Evolutionary conservation across 352 stramenopile genomes (phyloP).

Genomic region (Globisporangium middletonii): DNA sequence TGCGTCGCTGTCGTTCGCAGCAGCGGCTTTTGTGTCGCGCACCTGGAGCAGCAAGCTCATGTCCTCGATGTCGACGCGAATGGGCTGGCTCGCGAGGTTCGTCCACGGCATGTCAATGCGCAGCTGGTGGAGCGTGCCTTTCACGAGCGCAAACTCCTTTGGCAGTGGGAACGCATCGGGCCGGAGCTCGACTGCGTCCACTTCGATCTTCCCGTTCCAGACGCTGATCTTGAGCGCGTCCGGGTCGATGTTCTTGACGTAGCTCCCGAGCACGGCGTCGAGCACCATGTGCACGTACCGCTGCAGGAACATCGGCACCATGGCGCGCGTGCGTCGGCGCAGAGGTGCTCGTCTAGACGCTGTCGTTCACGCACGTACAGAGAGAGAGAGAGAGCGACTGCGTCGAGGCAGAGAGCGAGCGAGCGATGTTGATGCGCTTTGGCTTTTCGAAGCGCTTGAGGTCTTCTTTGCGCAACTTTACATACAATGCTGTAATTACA

Average conservation of each 20-base stretch:
- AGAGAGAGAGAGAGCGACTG: too few relatives aligned
- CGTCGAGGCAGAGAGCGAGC: too few relatives aligned
- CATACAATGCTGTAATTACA: too few relatives aligned
- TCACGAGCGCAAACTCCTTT: slow-evolving; percentile 61
- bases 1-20: slow-evolving; percentile 2
- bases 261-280: slow-evolving; percentile 75
- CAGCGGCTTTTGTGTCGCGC: slow-evolving; percentile 20
- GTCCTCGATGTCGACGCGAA: slow-evolving; percentile 72
- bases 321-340: not conserved
- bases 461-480: too few relatives aligned
- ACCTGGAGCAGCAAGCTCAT: slow-evolving; percentile 68
- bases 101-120: slow-evolving; percentile 73
- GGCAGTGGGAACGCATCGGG: slow-evolving; percentile 64
- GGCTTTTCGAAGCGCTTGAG: too few relatives aligned
- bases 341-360: too few relatives aligned
- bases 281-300: slow-evolving; percentile 81
- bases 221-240: slow-evolving; percentile 79
- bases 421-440: too few relatives aligned
- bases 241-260: slow-evolving; percentile 87
- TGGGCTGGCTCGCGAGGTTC: slow-evolving; percentile 65
- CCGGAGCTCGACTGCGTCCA: slow-evolving; percentile 75
- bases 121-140: slow-evolving; percentile 69
- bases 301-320: slow-evolving; percentile 63
- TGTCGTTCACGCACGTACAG: too few relatives aligned
- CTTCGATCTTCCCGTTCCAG: slow-evolving; percentile 82